phyloP scores from a whole-genome alignment of 169 alveolate genomes.

The Plasmodium inui region DNA sequence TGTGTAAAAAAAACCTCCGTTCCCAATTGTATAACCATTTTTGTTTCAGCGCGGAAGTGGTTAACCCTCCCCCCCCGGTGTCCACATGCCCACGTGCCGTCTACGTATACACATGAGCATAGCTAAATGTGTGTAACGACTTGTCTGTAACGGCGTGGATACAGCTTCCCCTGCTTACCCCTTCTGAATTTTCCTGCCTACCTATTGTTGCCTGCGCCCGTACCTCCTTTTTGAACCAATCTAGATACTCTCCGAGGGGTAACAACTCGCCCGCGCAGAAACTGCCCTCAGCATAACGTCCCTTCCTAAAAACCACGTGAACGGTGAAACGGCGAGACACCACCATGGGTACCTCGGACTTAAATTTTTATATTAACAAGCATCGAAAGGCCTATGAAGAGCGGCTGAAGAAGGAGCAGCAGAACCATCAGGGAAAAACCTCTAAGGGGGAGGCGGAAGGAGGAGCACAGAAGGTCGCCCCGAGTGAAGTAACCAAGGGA shows the following conservation, averaged over 20 bases:
- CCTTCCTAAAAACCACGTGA: neutral
- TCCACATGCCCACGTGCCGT: neutral
- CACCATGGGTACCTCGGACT: constrained; percentile 33
- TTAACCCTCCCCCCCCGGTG: no score
- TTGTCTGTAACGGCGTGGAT: no score
- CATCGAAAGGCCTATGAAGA: constrained; percentile 73
- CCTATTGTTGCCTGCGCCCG: neutral
- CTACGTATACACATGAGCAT: neutral
- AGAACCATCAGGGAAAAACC: neutral
- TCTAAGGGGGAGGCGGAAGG: neutral
- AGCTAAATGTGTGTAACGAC: neutral
- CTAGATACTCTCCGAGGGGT: neutral
- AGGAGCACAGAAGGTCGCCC: neutral
- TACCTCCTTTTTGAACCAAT: neutral
- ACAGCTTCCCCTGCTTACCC: neutral
- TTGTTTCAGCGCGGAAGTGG: neutral
- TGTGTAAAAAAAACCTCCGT: neutral
- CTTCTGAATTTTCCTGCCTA: neutral
- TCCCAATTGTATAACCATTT: neutral
- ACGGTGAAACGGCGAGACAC: neutral
- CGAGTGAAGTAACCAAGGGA: neutral
- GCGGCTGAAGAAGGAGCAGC: constrained; percentile 34
- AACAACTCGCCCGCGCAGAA: neutral
- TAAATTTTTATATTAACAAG: constrained; percentile 59
- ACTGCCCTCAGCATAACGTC: neutral